Conservation (phyloP, 2,329 filamentous ascomycete species). For the Ophiocordyceps camponoti-floridani region DNA sequence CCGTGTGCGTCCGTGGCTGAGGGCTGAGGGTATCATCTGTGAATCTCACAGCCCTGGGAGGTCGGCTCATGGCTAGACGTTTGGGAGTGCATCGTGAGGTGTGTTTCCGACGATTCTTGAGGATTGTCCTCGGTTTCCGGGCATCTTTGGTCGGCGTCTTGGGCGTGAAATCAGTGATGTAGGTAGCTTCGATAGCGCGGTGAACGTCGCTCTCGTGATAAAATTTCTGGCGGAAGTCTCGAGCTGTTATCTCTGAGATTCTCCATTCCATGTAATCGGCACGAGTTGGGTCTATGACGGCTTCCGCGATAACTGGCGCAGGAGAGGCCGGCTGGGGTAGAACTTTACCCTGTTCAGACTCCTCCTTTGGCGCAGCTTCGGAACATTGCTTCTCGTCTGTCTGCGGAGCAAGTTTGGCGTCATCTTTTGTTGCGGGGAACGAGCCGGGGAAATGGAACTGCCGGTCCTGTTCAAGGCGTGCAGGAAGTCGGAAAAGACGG, state of each 20-base stretch:
- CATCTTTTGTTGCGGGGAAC: slow-evolving; percentile 9
- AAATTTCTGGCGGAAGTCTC: slow-evolving; percentile 6
- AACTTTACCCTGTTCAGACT: neutral
- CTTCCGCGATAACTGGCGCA: slow-evolving; percentile 1
- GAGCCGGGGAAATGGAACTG: slow-evolving; percentile 8
- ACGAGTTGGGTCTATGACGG: neutral
- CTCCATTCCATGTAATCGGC: slow-evolving; percentile 2
- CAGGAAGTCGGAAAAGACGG: slow-evolving; percentile 6
- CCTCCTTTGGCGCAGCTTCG: too few species aligned
- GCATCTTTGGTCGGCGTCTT: slow-evolving; percentile 7
- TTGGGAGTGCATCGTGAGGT: slow-evolving; percentile 7
- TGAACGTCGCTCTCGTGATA: slow-evolving; percentile 7
- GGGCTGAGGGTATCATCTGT: slow-evolving; percentile 10
- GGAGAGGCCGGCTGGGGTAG: neutral
- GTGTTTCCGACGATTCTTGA: slow-evolving; percentile 7
- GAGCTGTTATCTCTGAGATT: slow-evolving; percentile 5
- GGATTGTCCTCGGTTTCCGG: slow-evolving; percentile 9
- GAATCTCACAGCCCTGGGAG: slow-evolving; percentile 13
- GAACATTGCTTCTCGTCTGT: too few species aligned
- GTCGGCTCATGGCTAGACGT: slow-evolving; percentile 7
- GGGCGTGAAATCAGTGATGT: slow-evolving; percentile 7
- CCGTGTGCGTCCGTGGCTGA: slow-evolving; percentile 9
- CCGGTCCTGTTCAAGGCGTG: slow-evolving; percentile 5
- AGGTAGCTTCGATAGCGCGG: slow-evolving; percentile 5
- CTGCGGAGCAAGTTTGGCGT: neutral